Conservation (phyloP, 2,329 filamentous ascomycete genomes). For the Diaporthe sp. region DNA sequence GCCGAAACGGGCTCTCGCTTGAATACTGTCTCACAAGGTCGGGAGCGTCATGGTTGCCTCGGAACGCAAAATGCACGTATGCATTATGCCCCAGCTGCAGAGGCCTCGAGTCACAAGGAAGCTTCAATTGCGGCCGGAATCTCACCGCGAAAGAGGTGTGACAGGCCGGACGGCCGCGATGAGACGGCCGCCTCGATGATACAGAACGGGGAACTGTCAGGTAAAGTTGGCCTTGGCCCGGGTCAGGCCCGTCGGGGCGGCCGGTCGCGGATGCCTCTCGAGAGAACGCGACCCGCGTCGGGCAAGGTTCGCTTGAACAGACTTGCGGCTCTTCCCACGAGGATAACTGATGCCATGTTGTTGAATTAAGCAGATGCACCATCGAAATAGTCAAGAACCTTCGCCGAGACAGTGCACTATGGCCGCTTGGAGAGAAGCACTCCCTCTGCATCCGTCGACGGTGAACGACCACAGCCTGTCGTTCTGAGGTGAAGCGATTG, state of each 20-base stretch:
- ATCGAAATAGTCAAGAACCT: background rate
- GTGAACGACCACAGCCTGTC: background rate
- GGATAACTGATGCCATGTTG: too few relatives aligned
- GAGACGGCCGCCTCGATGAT: conserved; percentile 30
- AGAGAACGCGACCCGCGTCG: background rate
- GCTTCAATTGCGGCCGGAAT: conserved; percentile 12
- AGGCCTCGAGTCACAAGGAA: background rate
- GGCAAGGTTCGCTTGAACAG: background rate
- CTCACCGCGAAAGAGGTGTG: background rate
- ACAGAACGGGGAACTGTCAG: conserved; percentile 13
- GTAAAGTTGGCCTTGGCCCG: conserved; percentile 23
- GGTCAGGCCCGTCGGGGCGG: conserved; percentile 3
- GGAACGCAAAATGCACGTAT: background rate
- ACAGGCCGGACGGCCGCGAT: conserved; percentile 1
- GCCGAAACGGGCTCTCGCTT: conserved; percentile 21
- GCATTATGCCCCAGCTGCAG: background rate
- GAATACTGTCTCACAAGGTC: conserved; percentile 11
- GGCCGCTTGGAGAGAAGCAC: background rate
- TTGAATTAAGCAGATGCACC: background rate
- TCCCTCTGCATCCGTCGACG: background rate
- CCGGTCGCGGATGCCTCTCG: background rate
- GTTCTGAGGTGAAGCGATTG: background rate
- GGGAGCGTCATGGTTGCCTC: background rate
- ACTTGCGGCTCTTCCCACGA: background rate
- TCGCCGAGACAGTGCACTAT: background rate